phyloP scores from a whole-genome alignment of 495 filamentous ascomycete genomes.

The Trichocladium antarcticum region DNA sequence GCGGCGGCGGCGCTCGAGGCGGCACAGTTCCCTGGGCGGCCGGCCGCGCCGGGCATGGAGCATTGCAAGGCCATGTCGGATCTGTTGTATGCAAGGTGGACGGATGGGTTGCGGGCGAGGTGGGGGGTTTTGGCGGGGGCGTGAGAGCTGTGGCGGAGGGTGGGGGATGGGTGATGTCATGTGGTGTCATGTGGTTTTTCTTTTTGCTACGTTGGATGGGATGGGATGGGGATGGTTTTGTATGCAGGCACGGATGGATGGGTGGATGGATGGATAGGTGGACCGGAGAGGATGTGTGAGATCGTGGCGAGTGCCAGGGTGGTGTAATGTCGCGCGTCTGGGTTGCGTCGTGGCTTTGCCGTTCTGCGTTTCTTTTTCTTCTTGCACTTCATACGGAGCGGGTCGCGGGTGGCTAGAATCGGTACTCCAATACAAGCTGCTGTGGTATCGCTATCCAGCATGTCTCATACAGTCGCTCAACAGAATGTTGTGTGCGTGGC shows the following conservation, averaged over 20 bases:
- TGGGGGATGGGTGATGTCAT: not conserved
- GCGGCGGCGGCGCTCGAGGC: conserved; percentile 26
- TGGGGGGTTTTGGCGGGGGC: conserved; percentile 42
- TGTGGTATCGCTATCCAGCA: too few relatives aligned
- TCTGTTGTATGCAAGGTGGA: conserved; percentile 82
- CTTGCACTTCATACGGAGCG: too few relatives aligned
- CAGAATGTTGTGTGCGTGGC: too few relatives aligned
- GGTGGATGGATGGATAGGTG: not conserved
- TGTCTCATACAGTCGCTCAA: too few relatives aligned
- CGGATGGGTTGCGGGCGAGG: conserved; percentile 66
- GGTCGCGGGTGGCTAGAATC: too few relatives aligned
- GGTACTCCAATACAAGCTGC: too few relatives aligned
- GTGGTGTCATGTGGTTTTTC: not conserved
- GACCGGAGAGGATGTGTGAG: not conserved
- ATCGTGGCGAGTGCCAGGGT: too few relatives aligned
- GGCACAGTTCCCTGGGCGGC: conserved; percentile 38
- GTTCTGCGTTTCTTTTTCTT: too few relatives aligned
- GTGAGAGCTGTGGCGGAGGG: not conserved
- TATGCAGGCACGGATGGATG: not conserved
- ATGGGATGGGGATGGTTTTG: not conserved
- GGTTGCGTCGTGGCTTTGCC: too few relatives aligned
- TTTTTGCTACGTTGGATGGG: not conserved
- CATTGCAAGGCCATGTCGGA: conserved; percentile 82
- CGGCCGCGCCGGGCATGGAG: conserved; percentile 65
- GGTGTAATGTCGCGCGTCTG: not conserved